Conservation (phyloP, 2,329 filamentous ascomycete species). For the Xylariaceae sp. region DNA sequence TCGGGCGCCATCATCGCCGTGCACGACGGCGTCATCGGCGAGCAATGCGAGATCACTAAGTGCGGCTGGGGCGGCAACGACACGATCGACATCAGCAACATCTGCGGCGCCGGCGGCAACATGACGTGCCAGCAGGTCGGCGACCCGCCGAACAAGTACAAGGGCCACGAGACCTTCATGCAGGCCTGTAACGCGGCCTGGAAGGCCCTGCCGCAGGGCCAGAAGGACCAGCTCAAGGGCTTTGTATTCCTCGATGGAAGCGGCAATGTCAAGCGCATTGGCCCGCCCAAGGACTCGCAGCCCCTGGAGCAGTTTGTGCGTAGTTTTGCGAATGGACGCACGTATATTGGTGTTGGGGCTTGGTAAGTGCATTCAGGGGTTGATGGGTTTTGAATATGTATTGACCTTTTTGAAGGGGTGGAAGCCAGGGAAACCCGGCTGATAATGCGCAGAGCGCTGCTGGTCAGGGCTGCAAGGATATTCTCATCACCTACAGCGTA, state of each 20-base stretch:
- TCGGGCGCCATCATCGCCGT: conserved; percentile 38
- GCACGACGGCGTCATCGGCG: conserved; percentile 35
- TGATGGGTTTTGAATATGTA: neutral
- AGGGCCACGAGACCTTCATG: conserved; percentile 37
- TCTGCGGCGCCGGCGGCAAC: conserved; percentile 37
- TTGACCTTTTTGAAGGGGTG: conserved; percentile 23
- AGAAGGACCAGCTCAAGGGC: conserved; percentile 31
- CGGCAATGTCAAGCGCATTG: conserved; percentile 33
- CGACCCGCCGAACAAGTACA: conserved; percentile 32
- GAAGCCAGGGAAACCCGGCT: conserved; percentile 29
- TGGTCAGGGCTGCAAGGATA: conserved; percentile 36
- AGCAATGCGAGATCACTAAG: conserved; percentile 39
- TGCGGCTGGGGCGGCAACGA: conserved; percentile 30
- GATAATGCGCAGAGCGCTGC: conserved; percentile 36
- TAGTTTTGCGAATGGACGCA: conserved; percentile 35
- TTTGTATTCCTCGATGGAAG: conserved; percentile 30
- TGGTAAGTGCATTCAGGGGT: conserved; percentile 19
- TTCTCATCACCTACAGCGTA: conserved; percentile 36
- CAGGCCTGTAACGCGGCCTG: conserved; percentile 35
- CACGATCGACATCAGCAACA: conserved; percentile 33
- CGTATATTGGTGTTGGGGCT: conserved; percentile 38
- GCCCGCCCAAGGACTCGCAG: conserved; percentile 33
- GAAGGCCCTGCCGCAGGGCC: conserved; percentile 31
- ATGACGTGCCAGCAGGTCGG: conserved; percentile 37
- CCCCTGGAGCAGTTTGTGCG: conserved; percentile 35